Evolutionary conservation across 2,329 filamentous ascomycete genomes (phyloP), one percentile per base, ranked within the genome.

Genomic region (Didymella exigua): DNA sequence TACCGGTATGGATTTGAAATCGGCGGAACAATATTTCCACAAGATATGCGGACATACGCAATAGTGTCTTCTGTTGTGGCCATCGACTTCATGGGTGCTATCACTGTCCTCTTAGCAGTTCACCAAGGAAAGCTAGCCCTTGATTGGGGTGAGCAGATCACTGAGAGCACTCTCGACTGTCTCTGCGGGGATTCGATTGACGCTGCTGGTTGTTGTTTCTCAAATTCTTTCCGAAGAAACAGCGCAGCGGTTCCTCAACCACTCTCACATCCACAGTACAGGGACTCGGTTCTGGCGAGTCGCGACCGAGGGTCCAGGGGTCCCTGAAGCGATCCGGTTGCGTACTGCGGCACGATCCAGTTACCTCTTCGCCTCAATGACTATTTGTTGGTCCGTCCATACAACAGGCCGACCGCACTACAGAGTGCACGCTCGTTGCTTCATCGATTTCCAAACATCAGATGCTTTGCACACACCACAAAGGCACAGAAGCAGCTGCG

Each of bases 221-320:
- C 49, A 53, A 11, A 19, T 53, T 16, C 42, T 53, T 4, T 53
- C 36, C 49, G 47, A 16, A 23, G 43, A 31, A 53, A 42, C 26
- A 29, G n/a, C 1, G 18, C 24, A 6, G 19, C 10, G 1, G 14
- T 6, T 2, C 16, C 8, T 16, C 36, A n/a, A 1, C 37, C 43
- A 11, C 23, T 53, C 3, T n/a, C 18, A 3, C 8, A 47, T 24
- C 21, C 48, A 0, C 36, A 53, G 37, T 2, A 19, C 36, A 53
- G 37, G 2, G n/a, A 5, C 43, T 48, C 11, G 50, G 48, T 7
- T 42, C 43, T 13, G 50, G 43, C 24, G n/a, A 53, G 50, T 13
- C 50, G 50, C n/a, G n/a, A n/a, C n/a, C n/a, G n/a, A n/a, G n/a
- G n/a, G n/a, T n/a, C n/a, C n/a, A n/a, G n/a, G n/a, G n/a, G n/a